Evolutionary conservation across 805 yeast genomes (phyloP), one percentile per base, ranked within the genome.

Genomic region (Middelhovenomyces tepae): DNA sequence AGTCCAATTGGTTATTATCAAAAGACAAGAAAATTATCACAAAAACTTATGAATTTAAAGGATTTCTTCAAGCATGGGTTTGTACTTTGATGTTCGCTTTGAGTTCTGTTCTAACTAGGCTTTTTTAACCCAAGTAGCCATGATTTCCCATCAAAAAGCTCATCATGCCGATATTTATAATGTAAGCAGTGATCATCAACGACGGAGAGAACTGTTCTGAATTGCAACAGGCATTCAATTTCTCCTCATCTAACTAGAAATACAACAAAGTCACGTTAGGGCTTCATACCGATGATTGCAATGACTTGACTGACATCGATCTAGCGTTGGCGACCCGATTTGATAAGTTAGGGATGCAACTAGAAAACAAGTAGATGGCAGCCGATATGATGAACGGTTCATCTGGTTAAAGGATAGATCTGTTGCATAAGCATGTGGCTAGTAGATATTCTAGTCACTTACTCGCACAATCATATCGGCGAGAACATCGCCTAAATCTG

Each of bases 91-190:
- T 7, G 28, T 16, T 30, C 9, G 22, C 10, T 7, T 5, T 11
- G 14, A 10, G 9, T 7, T 9, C 37, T 28, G 22, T 9, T n/a
- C 23, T 22, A 22, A 22, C 10, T n/a, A 40, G 46, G 46, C 44
- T 8, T 46, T 46, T 26, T 32, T 45, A n/a, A 40, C 43, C 6
- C 46, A 46, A 25, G 45, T 45, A 16, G 50, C 51, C 7, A 38
- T 46, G 45, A 36, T 36, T 16, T 16, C 43, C 16, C 51, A 46
- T 20, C 27, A 21, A 16, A 43, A 43, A 22, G 35, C 37, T 20
- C 51, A 46, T 21, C 51, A 46, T 31, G 46, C 51, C 4, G 21
- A 27, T 10, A 46, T 46, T 7, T 30, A 27, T 11, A 46, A 38
- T 31, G 47, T 42, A 28, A 32, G 47, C n/a, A n/a, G n/a, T n/a